Conservation (phyloP, 495 filamentous ascomycete genomes). For the Pyrenula aspistea region DNA sequence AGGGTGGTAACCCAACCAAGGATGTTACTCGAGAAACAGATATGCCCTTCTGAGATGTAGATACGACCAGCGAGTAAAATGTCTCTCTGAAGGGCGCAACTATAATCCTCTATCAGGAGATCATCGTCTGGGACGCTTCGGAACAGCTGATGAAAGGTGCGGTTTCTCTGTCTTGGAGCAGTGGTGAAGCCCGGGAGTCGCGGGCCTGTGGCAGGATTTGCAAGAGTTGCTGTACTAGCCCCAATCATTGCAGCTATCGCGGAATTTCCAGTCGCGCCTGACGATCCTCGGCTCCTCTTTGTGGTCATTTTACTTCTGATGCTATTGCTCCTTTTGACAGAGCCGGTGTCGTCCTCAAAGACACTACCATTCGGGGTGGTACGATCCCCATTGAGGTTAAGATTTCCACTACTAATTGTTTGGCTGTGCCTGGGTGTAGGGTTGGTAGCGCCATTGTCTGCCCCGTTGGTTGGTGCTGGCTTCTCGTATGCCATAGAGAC, state of each 20-base stretch:
- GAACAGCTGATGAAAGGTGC: slow-evolving; percentile 89
- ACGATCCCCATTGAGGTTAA: slow-evolving; percentile 37
- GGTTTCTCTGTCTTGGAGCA: slow-evolving; percentile 87
- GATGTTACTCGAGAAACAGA: slow-evolving; percentile 99
- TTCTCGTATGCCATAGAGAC: slow-evolving; percentile 51
- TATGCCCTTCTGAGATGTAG: slow-evolving; percentile 92
- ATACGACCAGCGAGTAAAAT: slow-evolving; percentile 90
- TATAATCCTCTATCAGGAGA: slow-evolving; percentile 97
- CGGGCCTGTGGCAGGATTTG: slow-evolving; percentile 52
- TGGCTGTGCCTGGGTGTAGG: slow-evolving; percentile 44
- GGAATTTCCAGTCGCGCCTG: slow-evolving; percentile 59
- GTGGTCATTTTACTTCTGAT: slow-evolving; percentile 66
- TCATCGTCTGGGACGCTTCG: slow-evolving; percentile 96
- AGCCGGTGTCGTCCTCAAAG: slow-evolving; percentile 50
- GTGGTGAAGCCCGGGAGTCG: slow-evolving; percentile 92
- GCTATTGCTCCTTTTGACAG: slow-evolving; percentile 62
- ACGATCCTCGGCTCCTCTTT: slow-evolving; percentile 71
- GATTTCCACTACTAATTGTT: slow-evolving; percentile 47
- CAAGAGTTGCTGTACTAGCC: slow-evolving; percentile 50
- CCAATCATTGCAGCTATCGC: slow-evolving; percentile 61
- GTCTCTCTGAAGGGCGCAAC: slow-evolving; percentile 88
- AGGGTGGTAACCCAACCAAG: slow-evolving; percentile 94
- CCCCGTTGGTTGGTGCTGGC: slow-evolving; percentile 16
- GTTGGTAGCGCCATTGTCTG: slow-evolving; percentile 19
- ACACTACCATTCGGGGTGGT: slow-evolving; percentile 55